Percentiles rank a stretch among this genome's conserved stretches.
Conservation (phyloP, 2,329 filamentous ascomycete genomes). For the Didymella sp. region DNA sequence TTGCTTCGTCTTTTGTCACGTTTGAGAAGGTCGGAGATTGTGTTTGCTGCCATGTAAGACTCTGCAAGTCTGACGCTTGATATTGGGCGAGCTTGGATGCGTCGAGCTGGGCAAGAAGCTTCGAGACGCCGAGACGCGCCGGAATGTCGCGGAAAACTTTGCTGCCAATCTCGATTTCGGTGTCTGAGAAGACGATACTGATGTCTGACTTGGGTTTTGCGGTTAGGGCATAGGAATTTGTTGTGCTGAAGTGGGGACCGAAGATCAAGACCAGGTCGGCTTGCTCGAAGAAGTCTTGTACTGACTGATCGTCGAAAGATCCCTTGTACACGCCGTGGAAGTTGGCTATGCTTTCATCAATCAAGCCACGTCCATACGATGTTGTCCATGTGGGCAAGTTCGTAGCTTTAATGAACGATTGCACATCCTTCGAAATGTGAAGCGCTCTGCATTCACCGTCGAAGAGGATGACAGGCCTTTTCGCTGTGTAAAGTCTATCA, state of each 20-base stretch:
- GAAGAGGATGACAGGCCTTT: slow-evolving; percentile 59
- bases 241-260: slow-evolving; percentile 57
- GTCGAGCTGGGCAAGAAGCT: slow-evolving; percentile 7
- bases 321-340: slow-evolving; percentile 60
- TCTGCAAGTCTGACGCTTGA: neutral
- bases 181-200: slow-evolving; percentile 47
- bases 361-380: slow-evolving; percentile 58
- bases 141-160: slow-evolving; percentile 49
- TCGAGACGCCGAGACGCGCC: slow-evolving; percentile 26
- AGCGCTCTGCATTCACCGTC: slow-evolving; percentile 59
- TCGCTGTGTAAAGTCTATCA: slow-evolving; percentile 54
- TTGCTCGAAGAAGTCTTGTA: slow-evolving; percentile 47
- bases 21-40: neutral
- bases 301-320: slow-evolving; percentile 46
- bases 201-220: slow-evolving; percentile 47
- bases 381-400: slow-evolving; percentile 59
- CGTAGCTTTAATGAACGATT: slow-evolving; percentile 54
- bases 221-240: slow-evolving; percentile 54
- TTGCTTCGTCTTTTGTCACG: slow-evolving; percentile 29
- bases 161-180: slow-evolving; percentile 41
- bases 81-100: slow-evolving; percentile 2
- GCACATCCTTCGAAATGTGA: slow-evolving; percentile 52
- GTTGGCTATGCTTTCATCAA: slow-evolving; percentile 58
- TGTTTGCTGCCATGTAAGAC: slow-evolving; percentile 4
- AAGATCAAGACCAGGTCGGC: slow-evolving; percentile 58